phyloP scores from a whole-genome alignment of 108 stramenopile species.

The Craspedostauros australis region DNA sequence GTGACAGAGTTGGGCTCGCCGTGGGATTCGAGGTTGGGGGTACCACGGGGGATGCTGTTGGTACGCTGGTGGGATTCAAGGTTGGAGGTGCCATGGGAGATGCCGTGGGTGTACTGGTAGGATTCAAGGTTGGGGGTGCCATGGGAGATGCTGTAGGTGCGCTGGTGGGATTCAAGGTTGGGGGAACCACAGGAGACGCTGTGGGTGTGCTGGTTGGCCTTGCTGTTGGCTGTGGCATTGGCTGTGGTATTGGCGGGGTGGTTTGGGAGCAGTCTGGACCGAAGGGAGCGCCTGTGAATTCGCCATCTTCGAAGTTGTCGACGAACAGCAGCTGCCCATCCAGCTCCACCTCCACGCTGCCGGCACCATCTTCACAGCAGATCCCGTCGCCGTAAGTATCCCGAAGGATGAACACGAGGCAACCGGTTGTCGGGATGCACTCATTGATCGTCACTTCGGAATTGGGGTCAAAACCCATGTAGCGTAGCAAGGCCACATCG shows the following conservation, averaged over 20 bases:
- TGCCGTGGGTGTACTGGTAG: not conserved
- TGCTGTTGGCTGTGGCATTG: no score
- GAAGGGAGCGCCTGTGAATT: not conserved
- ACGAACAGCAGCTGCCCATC: no score
- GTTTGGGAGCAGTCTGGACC: no score
- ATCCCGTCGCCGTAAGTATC: conserved; percentile 13
- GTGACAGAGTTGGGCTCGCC: no score
- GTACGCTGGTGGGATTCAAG: not conserved
- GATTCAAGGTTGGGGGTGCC: not conserved
- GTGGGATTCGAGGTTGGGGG: no score
- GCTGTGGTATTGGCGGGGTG: no score
- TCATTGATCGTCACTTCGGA: not conserved
- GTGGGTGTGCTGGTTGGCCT: conserved; percentile 4
- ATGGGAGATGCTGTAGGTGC: not conserved
- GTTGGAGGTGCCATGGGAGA: not conserved
- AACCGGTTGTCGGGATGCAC: not conserved
- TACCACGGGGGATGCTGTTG: no score
- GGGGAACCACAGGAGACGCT: not conserved
- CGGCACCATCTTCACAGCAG: no score
- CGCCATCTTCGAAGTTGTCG: no score
- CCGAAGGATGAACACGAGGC: not conserved
- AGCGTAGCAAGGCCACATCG: not conserved
- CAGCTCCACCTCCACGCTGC: no score
- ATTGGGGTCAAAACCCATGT: not conserved
- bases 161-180: not conserved